These are phyloP conservation scores for Ustilago nuda DNA, from an alignment of 1,284 basidiomycete species.

Conservation along the genomic window DNA sequence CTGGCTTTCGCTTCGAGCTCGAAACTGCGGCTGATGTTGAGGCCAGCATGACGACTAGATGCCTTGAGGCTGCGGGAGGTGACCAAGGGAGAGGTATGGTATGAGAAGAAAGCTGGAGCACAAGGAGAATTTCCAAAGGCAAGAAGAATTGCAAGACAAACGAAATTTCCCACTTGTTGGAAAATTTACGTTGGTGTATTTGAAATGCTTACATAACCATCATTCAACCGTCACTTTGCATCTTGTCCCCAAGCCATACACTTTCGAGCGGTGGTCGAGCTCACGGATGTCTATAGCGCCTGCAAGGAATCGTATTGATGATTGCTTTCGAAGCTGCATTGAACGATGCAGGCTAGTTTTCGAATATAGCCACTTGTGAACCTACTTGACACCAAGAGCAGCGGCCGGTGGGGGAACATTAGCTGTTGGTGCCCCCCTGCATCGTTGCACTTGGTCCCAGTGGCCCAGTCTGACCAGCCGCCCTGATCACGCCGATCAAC, in stretches of 20 bases:
- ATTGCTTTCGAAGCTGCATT: neutral
- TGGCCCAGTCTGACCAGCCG: constrained; percentile 53
- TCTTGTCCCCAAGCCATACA: too few relatives aligned
- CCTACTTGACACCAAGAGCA: constrained; percentile 39
- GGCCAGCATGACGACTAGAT: neutral
- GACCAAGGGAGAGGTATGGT: neutral
- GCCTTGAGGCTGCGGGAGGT: neutral
- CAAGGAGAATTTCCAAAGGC: neutral
- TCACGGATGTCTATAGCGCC: neutral
- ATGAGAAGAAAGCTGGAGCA: neutral
- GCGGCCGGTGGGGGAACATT: constrained; percentile 38
- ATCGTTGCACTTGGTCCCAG: constrained; percentile 10
- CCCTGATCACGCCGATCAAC: constrained; percentile 63
- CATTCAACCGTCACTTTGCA: too few relatives aligned
- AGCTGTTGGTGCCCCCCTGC: neutral
- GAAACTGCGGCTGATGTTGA: constrained; percentile 13
- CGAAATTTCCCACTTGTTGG: constrained; percentile 18
- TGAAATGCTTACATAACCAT: constrained; percentile 26
- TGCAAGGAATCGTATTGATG: neutral
- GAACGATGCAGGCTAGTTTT: neutral
- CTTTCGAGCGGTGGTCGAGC: neutral
- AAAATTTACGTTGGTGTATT: constrained; percentile 18
- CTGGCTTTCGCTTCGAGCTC: constrained; percentile 24
- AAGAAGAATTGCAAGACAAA: constrained; percentile 13
- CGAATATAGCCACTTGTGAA: neutral